These are phyloP conservation scores for Ceratocystis destructans DNA, from an alignment of 2,329 filamentous ascomycete genomes.

Conservation along the genomic window DNA sequence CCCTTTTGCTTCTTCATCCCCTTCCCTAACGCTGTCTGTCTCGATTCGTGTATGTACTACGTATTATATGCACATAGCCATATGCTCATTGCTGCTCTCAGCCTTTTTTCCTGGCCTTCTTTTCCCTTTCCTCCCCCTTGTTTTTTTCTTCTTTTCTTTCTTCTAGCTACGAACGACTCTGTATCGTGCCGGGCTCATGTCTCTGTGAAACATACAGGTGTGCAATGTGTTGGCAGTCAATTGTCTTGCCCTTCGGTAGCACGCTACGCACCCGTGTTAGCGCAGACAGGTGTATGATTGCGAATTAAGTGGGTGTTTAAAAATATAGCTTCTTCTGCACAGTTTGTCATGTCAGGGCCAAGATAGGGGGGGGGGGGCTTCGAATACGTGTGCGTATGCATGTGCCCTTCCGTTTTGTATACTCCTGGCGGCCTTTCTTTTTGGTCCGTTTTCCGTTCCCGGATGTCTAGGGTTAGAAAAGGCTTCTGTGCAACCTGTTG, in stretches of 20 bases:
- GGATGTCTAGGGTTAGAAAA: neutral
- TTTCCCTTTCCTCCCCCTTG: neutral
- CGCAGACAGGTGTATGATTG: too few relatives aligned
- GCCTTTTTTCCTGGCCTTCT: neutral
- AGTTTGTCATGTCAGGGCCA: neutral
- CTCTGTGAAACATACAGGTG: neutral
- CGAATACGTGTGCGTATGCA: neutral
- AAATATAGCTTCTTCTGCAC: neutral
- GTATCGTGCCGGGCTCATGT: neutral
- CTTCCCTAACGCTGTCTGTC: neutral
- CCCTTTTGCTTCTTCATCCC: too few relatives aligned
- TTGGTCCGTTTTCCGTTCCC: neutral
- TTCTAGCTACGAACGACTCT: neutral
- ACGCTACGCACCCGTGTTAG: neutral
- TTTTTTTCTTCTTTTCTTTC: neutral
- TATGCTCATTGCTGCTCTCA: neutral
- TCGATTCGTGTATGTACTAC: neutral
- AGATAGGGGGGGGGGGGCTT: neutral
- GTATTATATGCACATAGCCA: neutral
- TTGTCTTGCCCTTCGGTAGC: neutral
- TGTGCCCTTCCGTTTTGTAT: neutral
- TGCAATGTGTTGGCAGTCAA: conserved; percentile 3
- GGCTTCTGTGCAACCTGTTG: too few relatives aligned
- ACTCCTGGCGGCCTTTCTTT: neutral
- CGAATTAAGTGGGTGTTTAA: too few relatives aligned